phyloP scores from a whole-genome alignment of 192 early-diverging fungal species.

The Kickxella alabastrina region DNA sequence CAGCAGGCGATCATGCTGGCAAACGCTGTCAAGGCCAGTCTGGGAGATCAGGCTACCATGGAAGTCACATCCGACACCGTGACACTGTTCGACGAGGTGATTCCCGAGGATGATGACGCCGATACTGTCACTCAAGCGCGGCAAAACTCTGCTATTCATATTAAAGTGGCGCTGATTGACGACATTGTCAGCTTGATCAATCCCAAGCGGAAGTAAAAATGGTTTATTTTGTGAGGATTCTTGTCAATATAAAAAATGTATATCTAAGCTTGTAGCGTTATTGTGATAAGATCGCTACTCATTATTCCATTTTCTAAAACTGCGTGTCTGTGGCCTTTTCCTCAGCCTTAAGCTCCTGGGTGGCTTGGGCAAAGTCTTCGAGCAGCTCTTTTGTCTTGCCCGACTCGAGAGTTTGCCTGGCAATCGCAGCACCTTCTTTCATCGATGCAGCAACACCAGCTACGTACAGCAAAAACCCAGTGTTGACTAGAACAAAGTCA shows the following conservation, averaged over 20 bases:
- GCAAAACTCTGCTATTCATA: constrained; percentile 69
- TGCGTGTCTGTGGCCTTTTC: neutral
- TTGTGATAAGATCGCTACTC: no score
- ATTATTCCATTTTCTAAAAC: neutral
- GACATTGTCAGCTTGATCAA: constrained; percentile 1
- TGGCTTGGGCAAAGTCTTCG: constrained; percentile 54
- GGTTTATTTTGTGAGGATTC: neutral
- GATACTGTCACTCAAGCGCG: constrained; percentile 58
- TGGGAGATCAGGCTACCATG: constrained; percentile 57
- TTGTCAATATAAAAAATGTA: neutral
- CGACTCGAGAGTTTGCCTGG: constrained; percentile 66
- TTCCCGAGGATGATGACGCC: constrained; percentile 59
- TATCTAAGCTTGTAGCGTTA: no score
- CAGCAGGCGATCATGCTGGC: constrained; percentile 65
- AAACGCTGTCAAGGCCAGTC: constrained; percentile 55
- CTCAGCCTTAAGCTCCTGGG: constrained; percentile 18
- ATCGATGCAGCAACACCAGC: constrained; percentile 67
- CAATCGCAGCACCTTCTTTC: constrained; percentile 69
- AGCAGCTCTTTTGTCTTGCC: constrained; percentile 64
- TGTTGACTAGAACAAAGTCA: constrained; percentile 88
- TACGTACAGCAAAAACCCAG: constrained; percentile 75
- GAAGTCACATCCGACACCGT: constrained; percentile 68
- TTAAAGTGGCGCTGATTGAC: constrained; percentile 50
- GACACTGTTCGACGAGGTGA: constrained; percentile 72
- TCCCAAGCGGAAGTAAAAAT: neutral